Evolutionary conservation across 2,329 filamentous ascomycete species (phyloP).

Genomic region (Stenocarpella maydis): DNA sequence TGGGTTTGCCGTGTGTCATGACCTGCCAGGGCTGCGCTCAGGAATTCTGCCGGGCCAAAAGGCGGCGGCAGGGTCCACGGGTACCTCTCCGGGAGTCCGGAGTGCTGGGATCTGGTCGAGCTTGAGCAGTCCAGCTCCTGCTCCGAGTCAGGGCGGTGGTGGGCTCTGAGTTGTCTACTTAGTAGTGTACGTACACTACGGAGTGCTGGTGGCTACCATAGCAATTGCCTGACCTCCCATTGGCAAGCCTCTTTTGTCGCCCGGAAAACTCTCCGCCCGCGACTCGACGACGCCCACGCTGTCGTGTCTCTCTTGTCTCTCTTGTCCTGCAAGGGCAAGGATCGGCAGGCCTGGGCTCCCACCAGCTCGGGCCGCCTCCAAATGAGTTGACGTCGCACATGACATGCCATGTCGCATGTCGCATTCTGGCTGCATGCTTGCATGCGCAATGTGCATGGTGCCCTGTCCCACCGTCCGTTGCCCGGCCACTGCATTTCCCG

Average conservation of each 20-base stretch:
- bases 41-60: constrained; percentile 28
- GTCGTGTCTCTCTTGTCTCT: neutral
- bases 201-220: too few species aligned
- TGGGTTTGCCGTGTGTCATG: neutral
- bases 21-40: neutral
- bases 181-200: too few species aligned
- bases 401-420: constrained; percentile 9
- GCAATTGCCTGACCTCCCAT: neutral
- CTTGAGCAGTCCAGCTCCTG: neutral
- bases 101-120: too few species aligned
- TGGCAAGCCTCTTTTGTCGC: too few species aligned
- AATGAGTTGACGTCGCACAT: constrained; percentile 26
- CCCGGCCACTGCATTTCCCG: constrained; percentile 34
- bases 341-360: constrained; percentile 16
- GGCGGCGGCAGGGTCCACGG: constrained; percentile 26
- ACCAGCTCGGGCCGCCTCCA: constrained; percentile 32
- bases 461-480: constrained; percentile 29
- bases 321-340: neutral
- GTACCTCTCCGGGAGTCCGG: too few species aligned
- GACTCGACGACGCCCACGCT: neutral
- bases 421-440: neutral
- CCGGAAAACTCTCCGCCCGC: too few species aligned
- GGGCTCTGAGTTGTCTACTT: too few species aligned
- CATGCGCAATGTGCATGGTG: neutral
- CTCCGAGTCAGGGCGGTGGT: neutral